Base-by-base conservation (phyloP, 352 stramenopile genomes). In the Nothophytophthora sp. region DNA sequence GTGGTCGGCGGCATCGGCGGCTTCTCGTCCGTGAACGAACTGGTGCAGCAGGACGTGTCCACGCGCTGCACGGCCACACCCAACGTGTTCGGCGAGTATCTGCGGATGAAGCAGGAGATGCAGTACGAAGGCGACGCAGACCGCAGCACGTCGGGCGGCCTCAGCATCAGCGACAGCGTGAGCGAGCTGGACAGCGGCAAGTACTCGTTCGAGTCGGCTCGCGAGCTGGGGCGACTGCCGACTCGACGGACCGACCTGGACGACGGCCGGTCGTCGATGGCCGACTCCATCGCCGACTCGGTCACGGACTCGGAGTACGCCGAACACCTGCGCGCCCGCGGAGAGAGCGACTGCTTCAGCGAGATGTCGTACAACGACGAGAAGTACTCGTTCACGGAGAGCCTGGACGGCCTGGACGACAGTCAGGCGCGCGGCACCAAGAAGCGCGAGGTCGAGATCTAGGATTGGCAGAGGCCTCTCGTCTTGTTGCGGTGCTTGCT, bases 351-450 rank as follows among this genome's bases (percentile, higher is more conserved):
- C 51, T 88, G 76, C 63, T 86, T 63, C 67, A 86, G 71, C 37
- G 79, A 90, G 43, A 88, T 90, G 76, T 90, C 79, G 36, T 88
- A 88, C 76, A 90, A 90, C 48, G 79, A 90, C 52, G 79, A 90
- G 41, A 90, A 86, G 50, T 90, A 90, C 61, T 83, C 68, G 13
- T 88, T 90, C 47, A 82, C 69, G 38, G 70, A 81, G 33, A 74
- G 71, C 38, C 29, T 69, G 5, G 73, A 85, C 18, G 55, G 55
- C 25, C 50, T 79, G 7, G 62, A 71, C 44, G 53, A 65, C 50
- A 81, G 62, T 42, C 54, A 72, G 18, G 55, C 70, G 38, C 61
- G 66, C 56, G 42, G 68, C 16, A 40, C 54, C 51, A 65, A 36
- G 13, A 47, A 85, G 38, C 76, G 76, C 13, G 76, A 90, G 56